These are phyloP conservation scores for Citrullus mucosospermus DNA, from an alignment of 306 rosid species.

Conservation along the genomic window DNA sequence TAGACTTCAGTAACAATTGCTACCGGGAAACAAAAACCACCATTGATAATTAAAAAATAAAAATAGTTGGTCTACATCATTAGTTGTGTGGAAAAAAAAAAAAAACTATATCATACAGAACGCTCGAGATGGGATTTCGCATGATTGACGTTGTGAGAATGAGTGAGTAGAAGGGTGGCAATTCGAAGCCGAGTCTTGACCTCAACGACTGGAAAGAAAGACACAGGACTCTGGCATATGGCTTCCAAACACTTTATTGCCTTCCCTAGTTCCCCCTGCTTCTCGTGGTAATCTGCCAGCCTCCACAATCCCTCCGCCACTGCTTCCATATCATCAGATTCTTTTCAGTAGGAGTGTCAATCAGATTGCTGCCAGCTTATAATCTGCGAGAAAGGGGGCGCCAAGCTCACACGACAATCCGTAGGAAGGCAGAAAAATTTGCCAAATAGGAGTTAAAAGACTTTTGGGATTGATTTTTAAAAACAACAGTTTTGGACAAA, in stretches of 20 bases:
- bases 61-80: not conserved
- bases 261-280: constrained; percentile 56
- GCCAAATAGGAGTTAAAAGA: too few species aligned
- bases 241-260: constrained; percentile 87
- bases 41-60: too few species aligned
- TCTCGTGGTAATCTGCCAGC: constrained; percentile 63
- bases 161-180: constrained; percentile 72
- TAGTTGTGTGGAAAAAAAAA: not conserved
- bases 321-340: constrained; percentile 49
- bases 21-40: constrained; percentile 6
- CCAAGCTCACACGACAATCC: not conserved
- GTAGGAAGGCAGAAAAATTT: too few species aligned
- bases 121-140: constrained; percentile 93
- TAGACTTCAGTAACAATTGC: constrained; percentile 66
- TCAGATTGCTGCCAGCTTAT: not conserved
- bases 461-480: too few species aligned
- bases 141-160: constrained; percentile 67
- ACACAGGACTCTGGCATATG: constrained; percentile 65
- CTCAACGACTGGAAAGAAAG: constrained; percentile 82
- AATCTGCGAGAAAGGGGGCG: not conserved
- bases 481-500: too few species aligned
- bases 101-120: constrained; percentile 18
- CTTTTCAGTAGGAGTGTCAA: not conserved
- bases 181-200: constrained; percentile 89
- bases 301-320: constrained; percentile 93